Base-by-base conservation (phyloP, 2,329 filamentous ascomycete genomes). In the Microsporum canis region DNA sequence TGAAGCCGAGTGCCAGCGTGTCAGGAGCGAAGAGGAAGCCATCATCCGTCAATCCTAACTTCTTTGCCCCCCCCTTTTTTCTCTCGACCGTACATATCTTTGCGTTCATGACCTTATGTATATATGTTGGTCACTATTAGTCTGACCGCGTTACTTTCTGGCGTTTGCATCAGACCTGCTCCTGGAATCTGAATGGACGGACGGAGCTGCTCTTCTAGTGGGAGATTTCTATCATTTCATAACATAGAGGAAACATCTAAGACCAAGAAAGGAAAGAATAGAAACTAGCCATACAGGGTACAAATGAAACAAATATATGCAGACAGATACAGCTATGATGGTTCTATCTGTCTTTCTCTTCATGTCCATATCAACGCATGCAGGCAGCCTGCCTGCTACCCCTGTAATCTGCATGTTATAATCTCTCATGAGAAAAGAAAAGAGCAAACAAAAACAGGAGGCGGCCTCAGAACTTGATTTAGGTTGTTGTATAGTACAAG, bases 1-100 rank as follows among this genome's bases (percentile, higher is more conserved):
- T 64, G 75, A 78, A 57, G 68, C 74, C 38, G 77, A 78, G 65
- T 45, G 31, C 47, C 58, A 56, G 56, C 58, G 51, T 6, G 31
- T 38, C 47, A 38, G 31, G 41, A 51, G 10, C 8, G 39, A 17
- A 10, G 57, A 33, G 51, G 36, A 56, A 27, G 17, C 34, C 4
- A 55, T 55, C 14, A 2, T 34, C 27, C 49, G 31, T n/a, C 29
- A 34, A 10, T 27, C 5, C 12, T 34, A 23, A 45, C 41, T n/a
- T 45, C 41, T 23, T 45, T 23, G 17, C 1, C 17, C 17, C 41
- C 41, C 5, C 17, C 4, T n/a, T 45, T 5, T 45, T 5, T n/a
- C 41, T 45, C 41, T 49, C 3, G 38, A 7, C 8, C 10, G 8
- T 39, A 12, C 8, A 39, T 39, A 39, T 3, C 14, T 39, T 12